phyloP scores from a whole-genome alignment of 1,284 basidiomycete species.

The Ustilago tritici region DNA sequence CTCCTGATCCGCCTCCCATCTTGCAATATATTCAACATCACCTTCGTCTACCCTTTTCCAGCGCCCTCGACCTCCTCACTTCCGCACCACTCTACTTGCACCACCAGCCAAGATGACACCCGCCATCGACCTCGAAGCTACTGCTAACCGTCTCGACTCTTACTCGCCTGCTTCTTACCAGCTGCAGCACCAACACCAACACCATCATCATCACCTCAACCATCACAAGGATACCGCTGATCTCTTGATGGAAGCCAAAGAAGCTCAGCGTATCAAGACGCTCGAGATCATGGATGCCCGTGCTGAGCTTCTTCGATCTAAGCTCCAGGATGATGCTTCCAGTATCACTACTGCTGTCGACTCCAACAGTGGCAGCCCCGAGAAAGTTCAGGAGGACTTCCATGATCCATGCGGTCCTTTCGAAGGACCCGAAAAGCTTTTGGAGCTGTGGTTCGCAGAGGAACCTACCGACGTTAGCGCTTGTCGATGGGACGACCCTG shows the following conservation, averaged over 20 bases:
- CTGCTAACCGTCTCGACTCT: constrained; percentile 47
- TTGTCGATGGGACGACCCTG: constrained; percentile 42
- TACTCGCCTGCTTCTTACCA: constrained; percentile 31
- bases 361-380: constrained; percentile 35
- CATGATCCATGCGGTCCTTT: constrained; percentile 67
- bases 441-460: constrained; percentile 95
- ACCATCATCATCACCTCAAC: constrained; percentile 22
- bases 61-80: constrained; percentile 43
- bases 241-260: constrained; percentile 49
- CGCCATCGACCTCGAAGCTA: constrained; percentile 48
- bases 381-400: constrained; percentile 36
- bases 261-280: constrained; percentile 46
- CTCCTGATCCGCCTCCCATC: constrained; percentile 52
- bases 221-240: constrained; percentile 50
- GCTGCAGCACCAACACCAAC: constrained; percentile 27
- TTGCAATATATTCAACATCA: constrained; percentile 32
- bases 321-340: constrained; percentile 36
- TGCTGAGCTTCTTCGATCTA: constrained; percentile 36
- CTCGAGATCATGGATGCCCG: constrained; percentile 53
- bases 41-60: constrained; percentile 25
- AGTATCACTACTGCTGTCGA: constrained; percentile 46
- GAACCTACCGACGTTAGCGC: constrained; percentile 70
- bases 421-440: constrained; percentile 86
- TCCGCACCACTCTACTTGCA: constrained; percentile 53
- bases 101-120: constrained; percentile 56